Evolutionary conservation across 2,329 filamentous ascomycete species (phyloP), one percentile per base, ranked within the genome.

Genomic region (Colletotrichum theobromicola): DNA sequence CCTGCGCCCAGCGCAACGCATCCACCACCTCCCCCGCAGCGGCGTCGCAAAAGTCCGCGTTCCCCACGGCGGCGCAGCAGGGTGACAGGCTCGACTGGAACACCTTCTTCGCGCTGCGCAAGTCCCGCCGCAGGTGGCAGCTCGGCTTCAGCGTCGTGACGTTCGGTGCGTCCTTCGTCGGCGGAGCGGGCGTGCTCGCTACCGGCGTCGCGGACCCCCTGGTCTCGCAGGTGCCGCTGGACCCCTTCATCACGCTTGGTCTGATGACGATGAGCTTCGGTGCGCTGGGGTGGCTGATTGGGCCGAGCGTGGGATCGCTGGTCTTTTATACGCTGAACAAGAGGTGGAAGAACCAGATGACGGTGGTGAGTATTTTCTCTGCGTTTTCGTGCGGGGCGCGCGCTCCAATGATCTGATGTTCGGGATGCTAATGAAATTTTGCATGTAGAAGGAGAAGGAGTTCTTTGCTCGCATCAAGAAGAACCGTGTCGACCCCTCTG

Each of bases 401-500:
- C 42, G 16, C n/a, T 9, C 18, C 2, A 35, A 65, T 42, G 66
- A 24, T 35, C 15, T 28, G 34, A 26, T 63, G 24, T 35, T 18
- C 2, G 32, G 7, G n/a, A 35, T 55, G 26, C 28, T 75, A 46
- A 78, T n/a, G 8, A 34, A 58, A 35, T 35, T 50, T 60, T 67
- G 32, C 66, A 5, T 76, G 61, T 77, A 94, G 90, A 98, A 98
- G 90, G 97, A 99, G 86, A 95, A 93, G 80, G 93, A 96, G 83
- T 98, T 99, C 87, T 98, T 96, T 84, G 91, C 93, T 75, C 91
- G 96, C 78, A 94, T 99, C 85, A 97, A 96, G 88, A 95, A 93
- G 84, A 94, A 97, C 87, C 93, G 97, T 30, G 96, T 98, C 76
- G 96, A 99, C 83, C 96, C 97, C 5, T 94, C 93, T 18, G 93